These are phyloP conservation scores for Cyberlindnera suaveolens DNA, from an alignment of 805 yeast species.

Conservation along the genomic window DNA sequence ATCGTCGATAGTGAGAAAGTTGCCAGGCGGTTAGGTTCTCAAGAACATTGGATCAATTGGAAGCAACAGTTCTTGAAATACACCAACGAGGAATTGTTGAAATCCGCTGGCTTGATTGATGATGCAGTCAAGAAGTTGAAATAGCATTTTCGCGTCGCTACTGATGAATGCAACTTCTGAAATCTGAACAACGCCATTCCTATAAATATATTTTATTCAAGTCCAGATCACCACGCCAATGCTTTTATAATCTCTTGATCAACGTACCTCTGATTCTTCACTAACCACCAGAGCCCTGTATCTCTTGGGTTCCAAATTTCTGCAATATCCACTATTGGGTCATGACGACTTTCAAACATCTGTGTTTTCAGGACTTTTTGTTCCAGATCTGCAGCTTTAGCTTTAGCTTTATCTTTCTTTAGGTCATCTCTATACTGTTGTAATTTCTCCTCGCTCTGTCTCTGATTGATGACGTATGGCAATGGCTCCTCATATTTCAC, in stretches of 20 bases:
- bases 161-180: neutral
- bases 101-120: slow-evolving; percentile 20
- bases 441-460: slow-evolving; percentile 12
- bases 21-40: slow-evolving; percentile 10
- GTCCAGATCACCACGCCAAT: no score
- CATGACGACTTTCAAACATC: slow-evolving; percentile 16
- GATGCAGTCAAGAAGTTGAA: slow-evolving; percentile 17
- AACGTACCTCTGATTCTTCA: slow-evolving; percentile 9
- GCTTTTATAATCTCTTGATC: slow-evolving; percentile 1
- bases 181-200: no score
- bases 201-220: no score
- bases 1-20: slow-evolving; percentile 20
- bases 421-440: slow-evolving; percentile 7
- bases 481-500: slow-evolving; percentile 9
- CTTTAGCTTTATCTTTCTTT: slow-evolving; percentile 1
- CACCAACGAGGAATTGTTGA: slow-evolving; percentile 17
- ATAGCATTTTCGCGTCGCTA: neutral
- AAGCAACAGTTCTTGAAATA: slow-evolving; percentile 17
- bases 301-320: slow-evolving; percentile 15
- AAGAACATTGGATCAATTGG: slow-evolving; percentile 20
- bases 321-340: slow-evolving; percentile 18
- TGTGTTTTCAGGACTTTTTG: slow-evolving; percentile 4
- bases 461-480: slow-evolving; percentile 13
- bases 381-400: neutral
- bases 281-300: slow-evolving; percentile 16